Conservation (phyloP, 345 rosid genomes). For the Linum tenue region DNA sequence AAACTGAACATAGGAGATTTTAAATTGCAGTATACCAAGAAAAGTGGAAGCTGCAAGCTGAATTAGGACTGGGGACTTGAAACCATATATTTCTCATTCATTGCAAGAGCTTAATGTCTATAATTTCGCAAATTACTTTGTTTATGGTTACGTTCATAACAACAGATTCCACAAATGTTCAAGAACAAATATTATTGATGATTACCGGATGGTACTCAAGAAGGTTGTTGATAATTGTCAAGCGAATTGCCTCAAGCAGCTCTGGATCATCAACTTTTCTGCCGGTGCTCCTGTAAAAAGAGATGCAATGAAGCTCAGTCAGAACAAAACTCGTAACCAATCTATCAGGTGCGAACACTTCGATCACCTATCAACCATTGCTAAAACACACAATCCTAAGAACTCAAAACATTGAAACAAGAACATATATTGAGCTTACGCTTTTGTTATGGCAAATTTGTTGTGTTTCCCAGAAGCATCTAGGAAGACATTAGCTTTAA, state of each 20-base stretch:
- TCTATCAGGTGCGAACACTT: not conserved
- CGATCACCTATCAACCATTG: not conserved
- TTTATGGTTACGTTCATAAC: not conserved
- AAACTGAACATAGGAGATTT: not conserved
- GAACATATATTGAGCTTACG: conserved; percentile 40
- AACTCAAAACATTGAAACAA: not conserved
- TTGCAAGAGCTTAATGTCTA: no score
- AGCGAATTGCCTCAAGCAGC: conserved; percentile 90
- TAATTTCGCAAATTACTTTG: no score
- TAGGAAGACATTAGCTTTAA: conserved; percentile 77
- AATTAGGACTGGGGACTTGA: not conserved
- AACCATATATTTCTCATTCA: not conserved
- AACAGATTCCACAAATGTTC: not conserved
- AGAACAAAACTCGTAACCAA: conserved; percentile 1
- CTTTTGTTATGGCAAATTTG: conserved; percentile 69
- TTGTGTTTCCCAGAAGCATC: conserved; percentile 97
- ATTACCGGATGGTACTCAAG: conserved; percentile 90
- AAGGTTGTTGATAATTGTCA: conserved; percentile 83
- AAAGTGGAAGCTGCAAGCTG: not conserved
- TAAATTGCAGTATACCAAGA: conserved; percentile 5
- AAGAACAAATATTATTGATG: not conserved
- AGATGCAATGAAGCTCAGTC: conserved; percentile 9
- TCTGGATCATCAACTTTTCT: conserved; percentile 94
- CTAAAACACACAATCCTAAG: not conserved
- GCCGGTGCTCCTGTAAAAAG: conserved; percentile 63